Evolutionary conservation across 139 green algal genomes (phyloP).

Genomic region (Prasinococcaceae sp.): DNA sequence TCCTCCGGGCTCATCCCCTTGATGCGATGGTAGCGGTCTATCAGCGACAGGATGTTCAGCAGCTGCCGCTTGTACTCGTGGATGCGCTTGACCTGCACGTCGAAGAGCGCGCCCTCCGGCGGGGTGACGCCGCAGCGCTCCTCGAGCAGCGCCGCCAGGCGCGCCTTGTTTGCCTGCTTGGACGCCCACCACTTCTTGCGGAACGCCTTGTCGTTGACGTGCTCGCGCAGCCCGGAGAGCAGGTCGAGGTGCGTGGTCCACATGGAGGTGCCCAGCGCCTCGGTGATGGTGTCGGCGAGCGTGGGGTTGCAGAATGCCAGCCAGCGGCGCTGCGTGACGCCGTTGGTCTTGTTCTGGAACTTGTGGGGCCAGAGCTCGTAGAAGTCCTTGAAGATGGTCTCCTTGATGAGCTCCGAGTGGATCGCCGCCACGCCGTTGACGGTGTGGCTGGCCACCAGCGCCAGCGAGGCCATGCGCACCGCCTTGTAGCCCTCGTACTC

Average conservation of each 20-base stretch:
- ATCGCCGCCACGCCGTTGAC: slow-evolving; percentile 91
- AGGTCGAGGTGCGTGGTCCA: slow-evolving; percentile 50
- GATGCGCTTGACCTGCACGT: slow-evolving; percentile 93
- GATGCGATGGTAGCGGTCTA: slow-evolving; percentile 55
- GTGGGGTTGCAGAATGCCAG: slow-evolving; percentile 70
- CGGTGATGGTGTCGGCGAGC: slow-evolving; percentile 59
- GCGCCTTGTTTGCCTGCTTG: slow-evolving; percentile 67
- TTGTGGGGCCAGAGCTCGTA: slow-evolving; percentile 63
- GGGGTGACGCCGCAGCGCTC: slow-evolving; percentile 45
- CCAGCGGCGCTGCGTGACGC: slow-evolving; percentile 88
- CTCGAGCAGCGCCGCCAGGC: slow-evolving; percentile 52
- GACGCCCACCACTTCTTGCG: slow-evolving; percentile 37
- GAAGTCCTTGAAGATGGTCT: slow-evolving; percentile 80
- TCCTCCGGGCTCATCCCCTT: slow-evolving; percentile 59
- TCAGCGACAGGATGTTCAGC: slow-evolving; percentile 37
- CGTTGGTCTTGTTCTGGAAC: slow-evolving; percentile 99
- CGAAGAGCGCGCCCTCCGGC: slow-evolving; percentile 68
- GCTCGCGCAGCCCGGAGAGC: slow-evolving; percentile 22
- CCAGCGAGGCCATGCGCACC: slow-evolving; percentile 80
- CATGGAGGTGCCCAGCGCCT: slow-evolving; percentile 47
- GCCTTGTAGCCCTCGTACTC: slow-evolving; percentile 37
- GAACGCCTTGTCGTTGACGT: slow-evolving; percentile 29
- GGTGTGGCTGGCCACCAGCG: slow-evolving; percentile 63
- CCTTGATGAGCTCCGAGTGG: slow-evolving; percentile 85
- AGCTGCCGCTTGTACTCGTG: slow-evolving; percentile 97